A percentile compares a stretch with the other conserved stretches of the same genome.
Evolutionary conservation across 805 yeast species (phyloP).

Genomic region (Yamadazyma phyllophila): DNA sequence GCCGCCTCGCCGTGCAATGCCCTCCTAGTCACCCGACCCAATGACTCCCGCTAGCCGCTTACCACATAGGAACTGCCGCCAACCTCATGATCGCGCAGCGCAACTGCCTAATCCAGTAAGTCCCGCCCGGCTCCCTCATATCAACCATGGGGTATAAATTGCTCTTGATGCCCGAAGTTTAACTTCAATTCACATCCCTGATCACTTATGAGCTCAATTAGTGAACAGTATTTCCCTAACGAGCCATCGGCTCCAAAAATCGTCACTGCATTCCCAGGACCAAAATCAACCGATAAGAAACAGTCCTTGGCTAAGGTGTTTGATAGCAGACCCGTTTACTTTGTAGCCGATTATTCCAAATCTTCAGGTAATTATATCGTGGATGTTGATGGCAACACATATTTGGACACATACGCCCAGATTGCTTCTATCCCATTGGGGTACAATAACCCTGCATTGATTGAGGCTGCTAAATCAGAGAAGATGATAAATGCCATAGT

Average conservation of each 20-base stretch:
- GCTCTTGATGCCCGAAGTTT: background rate
- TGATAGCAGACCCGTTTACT: slow-evolving; percentile 72
- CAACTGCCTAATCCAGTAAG: slow-evolving; percentile 8
- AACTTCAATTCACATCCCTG: background rate
- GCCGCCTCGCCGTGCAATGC: too few relatives aligned
- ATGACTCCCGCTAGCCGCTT: too few relatives aligned
- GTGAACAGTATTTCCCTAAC: slow-evolving; percentile 63
- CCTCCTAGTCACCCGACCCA: too few relatives aligned
- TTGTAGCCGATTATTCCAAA: slow-evolving; percentile 71
- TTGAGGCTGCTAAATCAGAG: slow-evolving; percentile 65
- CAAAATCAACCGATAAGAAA: slow-evolving; percentile 54
- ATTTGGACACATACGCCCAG: slow-evolving; percentile 77
- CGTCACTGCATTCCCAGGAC: slow-evolving; percentile 73
- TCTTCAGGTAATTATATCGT: slow-evolving; percentile 77
- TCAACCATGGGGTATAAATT: slow-evolving; percentile 2
- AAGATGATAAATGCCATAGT: slow-evolving; percentile 71
- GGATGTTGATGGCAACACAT: slow-evolving; percentile 75
- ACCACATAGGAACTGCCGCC: too few relatives aligned
- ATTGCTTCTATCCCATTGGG: slow-evolving; percentile 85
- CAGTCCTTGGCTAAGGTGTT: slow-evolving; percentile 58
- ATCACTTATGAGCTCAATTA: slow-evolving; percentile 31
- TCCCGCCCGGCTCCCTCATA: slow-evolving; percentile 1
- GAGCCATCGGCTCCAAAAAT: slow-evolving; percentile 77
- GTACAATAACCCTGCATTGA: slow-evolving; percentile 77
- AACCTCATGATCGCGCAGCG: background rate